Percentiles rank a stretch among this genome's conserved stretches.
Conservation (phyloP, 2,329 filamentous ascomycete species). For the Pyrenophora teres region DNA sequence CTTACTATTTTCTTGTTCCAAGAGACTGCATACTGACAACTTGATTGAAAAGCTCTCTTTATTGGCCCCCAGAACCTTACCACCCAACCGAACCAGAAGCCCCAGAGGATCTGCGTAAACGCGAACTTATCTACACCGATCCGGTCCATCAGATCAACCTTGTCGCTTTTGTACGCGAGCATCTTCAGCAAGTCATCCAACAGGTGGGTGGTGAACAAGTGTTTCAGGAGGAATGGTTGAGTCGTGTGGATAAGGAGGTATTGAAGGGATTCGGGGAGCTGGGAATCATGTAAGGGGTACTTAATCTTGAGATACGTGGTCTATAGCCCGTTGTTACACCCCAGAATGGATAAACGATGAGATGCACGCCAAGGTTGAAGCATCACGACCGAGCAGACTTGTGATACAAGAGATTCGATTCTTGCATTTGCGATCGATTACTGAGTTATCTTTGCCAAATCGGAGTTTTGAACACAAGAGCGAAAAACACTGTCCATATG, state of each 20-base stretch:
- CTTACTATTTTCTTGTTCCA: no score
- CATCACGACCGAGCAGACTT: no score
- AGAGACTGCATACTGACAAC: neutral
- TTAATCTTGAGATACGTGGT: no score
- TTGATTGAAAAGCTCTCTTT: conserved; percentile 44
- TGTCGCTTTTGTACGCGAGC: conserved; percentile 66
- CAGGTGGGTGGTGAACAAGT: conserved; percentile 65
- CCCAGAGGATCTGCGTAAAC: conserved; percentile 53
- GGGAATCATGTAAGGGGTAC: conserved; percentile 39
- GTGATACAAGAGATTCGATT: no score
- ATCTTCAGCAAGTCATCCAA: conserved; percentile 63
- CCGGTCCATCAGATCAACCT: conserved; percentile 70
- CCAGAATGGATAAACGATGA: no score
- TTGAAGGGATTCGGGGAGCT: conserved; percentile 62
- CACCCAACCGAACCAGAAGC: conserved; percentile 44
- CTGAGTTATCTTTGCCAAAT: no score
- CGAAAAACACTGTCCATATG: no score
- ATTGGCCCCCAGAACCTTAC: conserved; percentile 46
- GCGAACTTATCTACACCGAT: conserved; percentile 62
- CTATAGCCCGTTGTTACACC: no score
- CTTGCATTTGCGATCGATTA: no score
- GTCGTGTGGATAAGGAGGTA: conserved; percentile 77
- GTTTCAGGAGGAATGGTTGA: conserved; percentile 71
- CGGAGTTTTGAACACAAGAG: no score
- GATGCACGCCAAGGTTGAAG: no score